Evolutionary conservation across 345 rosid species (phyloP), one percentile per base, ranked within the genome.

Genomic region (Gossypium turneri): DNA sequence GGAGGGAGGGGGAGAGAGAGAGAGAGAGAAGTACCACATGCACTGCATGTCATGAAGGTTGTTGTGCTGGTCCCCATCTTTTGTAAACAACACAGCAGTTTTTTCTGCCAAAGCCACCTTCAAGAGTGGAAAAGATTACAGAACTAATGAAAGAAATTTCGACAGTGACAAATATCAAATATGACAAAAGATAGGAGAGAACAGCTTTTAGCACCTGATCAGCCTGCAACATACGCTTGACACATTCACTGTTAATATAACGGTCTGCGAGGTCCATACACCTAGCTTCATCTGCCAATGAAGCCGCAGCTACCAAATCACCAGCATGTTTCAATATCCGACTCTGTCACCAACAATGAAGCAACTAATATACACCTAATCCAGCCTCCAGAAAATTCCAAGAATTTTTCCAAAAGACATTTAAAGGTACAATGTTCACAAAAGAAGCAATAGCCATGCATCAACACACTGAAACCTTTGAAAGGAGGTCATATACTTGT

Each of bases 21-120:
- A 62, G 78, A 78, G 73, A 68, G 56, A 81, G 53, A 81, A 84
- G 58, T 71, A 95, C 99, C 99, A 95, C 99, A 93, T 95, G 98
- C 99, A 95, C 83, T 95, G 99, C 99, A 95, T 95, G 83, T 95
- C 99, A 84, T 95, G 97, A 77, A 95, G 97, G 85, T 90, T 95
- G 85, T 91, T 95, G 84, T 93, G 97, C 83, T 90, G 98, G 77
- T 93, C 99, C 60, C 99, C 97, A 69, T 95, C 99, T 79, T 93
- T 95, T 43, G 99, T 95, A 82, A 95, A 95, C 76, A 95, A 77
- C 19, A 89, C 90, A 81, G 97, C 98, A 73, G 90, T 93, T 86
- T 95, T 93, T 84, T 93, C 99, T 4, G 99, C 98, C 88, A 86
- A 76, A 73, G 90, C 68, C 79, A 95, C 98, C 99, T 95, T 75